These are phyloP conservation scores for Tagetes patula DNA, from an alignment of 129 eudicot species.

Conservation along the genomic window DNA sequence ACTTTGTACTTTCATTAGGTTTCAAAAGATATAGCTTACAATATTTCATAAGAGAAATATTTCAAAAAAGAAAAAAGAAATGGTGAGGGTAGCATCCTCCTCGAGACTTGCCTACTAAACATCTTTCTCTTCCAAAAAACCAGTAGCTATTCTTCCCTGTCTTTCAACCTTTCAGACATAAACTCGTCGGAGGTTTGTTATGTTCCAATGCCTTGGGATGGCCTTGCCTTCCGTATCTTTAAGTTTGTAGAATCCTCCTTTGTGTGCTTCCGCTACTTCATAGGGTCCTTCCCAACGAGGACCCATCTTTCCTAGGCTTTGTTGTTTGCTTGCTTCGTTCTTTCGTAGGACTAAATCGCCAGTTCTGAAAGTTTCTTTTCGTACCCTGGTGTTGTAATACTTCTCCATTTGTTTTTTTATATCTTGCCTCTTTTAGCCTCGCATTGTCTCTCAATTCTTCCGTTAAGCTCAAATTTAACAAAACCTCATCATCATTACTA, in stretches of 20 bases:
- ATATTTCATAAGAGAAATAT: too few species aligned
- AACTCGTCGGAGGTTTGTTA: neutral
- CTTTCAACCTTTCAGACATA: neutral
- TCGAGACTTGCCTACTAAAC: too few species aligned
- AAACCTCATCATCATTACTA: too few species aligned
- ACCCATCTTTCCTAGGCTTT: neutral
- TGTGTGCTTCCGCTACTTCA: neutral
- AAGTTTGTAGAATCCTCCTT: neutral
- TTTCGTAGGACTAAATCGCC: neutral
- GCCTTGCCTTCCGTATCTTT: neutral
- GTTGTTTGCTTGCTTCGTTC: neutral
- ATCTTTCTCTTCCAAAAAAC: too few species aligned
- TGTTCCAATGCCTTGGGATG: neutral
- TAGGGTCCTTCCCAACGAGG: neutral
- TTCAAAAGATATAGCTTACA: too few species aligned
- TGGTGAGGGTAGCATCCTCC: too few species aligned
- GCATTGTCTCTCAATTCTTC: neutral
- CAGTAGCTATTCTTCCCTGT: too few species aligned
- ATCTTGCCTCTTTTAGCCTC: neutral
- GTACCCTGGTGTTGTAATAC: neutral
- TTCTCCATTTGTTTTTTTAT: neutral
- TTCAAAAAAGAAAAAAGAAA: too few species aligned
- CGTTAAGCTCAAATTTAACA: neutral
- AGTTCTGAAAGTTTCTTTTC: neutral
- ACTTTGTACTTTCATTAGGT: too few species aligned